Conservation (phyloP, 176 grass and related monocot species). For the Triticum turgidum region DNA sequence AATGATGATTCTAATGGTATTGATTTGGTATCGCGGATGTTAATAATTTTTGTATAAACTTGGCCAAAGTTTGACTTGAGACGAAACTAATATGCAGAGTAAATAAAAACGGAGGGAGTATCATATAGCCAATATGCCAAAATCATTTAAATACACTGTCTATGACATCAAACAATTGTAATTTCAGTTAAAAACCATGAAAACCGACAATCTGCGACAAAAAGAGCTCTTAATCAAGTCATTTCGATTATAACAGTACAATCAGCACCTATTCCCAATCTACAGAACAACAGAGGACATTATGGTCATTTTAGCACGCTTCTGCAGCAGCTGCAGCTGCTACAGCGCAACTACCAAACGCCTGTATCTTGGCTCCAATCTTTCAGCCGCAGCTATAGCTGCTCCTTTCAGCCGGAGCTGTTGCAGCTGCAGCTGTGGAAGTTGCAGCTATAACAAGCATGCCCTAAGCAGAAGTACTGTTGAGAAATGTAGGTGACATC, state of each 20-base stretch:
- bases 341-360: background rate
- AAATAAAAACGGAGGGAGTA: background rate
- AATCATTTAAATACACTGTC: background rate
- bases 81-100: no score
- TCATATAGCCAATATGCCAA: background rate
- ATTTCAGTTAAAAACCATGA: background rate
- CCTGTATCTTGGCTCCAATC: background rate
- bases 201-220: background rate
- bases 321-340: background rate
- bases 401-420: background rate
- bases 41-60: no score
- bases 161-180: background rate
- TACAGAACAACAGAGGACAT: background rate
- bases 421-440: background rate
- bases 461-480: background rate
- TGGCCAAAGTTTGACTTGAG: no score
- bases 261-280: background rate
- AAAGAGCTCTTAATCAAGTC: background rate
- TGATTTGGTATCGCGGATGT: no score
- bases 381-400: background rate
- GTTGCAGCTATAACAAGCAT: background rate
- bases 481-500: background rate
- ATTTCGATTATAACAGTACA: background rate
- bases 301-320: background rate
- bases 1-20: no score